Evolutionary conservation across 331 rosid genomes (phyloP), one percentile per base, ranked within the genome.

Genomic region (Dryas integrifolia): DNA sequence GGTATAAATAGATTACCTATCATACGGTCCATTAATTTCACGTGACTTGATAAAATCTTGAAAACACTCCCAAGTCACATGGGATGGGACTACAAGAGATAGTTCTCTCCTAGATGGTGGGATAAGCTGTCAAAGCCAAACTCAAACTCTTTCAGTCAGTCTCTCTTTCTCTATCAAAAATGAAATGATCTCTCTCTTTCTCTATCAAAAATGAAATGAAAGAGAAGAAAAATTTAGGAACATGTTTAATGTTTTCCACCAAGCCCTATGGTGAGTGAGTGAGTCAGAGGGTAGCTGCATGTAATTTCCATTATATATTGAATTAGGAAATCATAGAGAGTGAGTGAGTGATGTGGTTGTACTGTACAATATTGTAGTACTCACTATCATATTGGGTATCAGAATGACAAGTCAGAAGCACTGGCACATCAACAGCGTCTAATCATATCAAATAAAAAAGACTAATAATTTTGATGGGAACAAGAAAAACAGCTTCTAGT

Each of bases 381-480:
- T 62, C 35, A 35, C 61, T 71, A 59, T 35, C 52, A 18, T n/a
- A 43, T 48, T 58, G 66, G 63, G 60, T 49, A 65, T 71, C 72
- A 79, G 76, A 83, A 65, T 81, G 80, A 79, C 79, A 49, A 69
- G 77, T 77, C 84, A 74, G 76, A 52, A 53, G 68, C 55, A 47
- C 68, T 51, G 56, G 73, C 64, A 38, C 73, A 77, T 74, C 82
- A 79, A 43, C 50, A 30, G 47, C 6, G 89, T 76, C 86, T 65
- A 58, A 83, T 83, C 88, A 81, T 83, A 73, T 84, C 88, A 81
- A 72, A 85, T 76, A 72, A 68, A 50, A 71, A 2, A 12, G 3
- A 12, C 0, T 55, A 55, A 18, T 18, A 18, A 18, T 55, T 18
- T 18, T 30, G 35, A 30, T 30, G 35, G 35, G 35, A 30, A 30